phyloP scores from a whole-genome alignment of 495 filamentous ascomycete species.

The Cercophora scortea region DNA sequence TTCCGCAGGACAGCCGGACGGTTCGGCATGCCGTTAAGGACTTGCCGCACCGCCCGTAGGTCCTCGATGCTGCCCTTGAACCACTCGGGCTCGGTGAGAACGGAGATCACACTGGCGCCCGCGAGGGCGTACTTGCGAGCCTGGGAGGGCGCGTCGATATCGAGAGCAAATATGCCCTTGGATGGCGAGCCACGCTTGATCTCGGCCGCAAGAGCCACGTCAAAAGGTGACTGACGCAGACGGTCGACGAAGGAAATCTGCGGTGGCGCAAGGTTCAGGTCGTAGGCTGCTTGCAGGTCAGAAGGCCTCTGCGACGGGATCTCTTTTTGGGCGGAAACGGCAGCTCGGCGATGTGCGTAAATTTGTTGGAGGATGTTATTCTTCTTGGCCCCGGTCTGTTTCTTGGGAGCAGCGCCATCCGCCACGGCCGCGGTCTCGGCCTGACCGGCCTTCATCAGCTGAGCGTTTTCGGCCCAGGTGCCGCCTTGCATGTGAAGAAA shows the following conservation, averaged over 20 bases:
- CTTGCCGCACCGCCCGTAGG: conserved; percentile 77
- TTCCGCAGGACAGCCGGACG: conserved; percentile 88
- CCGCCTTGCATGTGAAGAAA: conserved; percentile 81
- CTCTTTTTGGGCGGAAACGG: conserved; percentile 75
- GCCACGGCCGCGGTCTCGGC: conserved; percentile 5
- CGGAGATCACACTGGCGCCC: conserved; percentile 92
- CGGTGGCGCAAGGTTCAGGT: conserved; percentile 75
- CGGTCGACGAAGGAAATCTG: conserved; percentile 76
- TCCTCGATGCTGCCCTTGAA: conserved; percentile 98
- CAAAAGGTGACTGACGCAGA: conserved; percentile 70
- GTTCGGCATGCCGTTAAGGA: conserved; percentile 81
- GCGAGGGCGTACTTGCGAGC: conserved; percentile 87
- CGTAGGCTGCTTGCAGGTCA: conserved; percentile 82
- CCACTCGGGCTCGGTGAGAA: conserved; percentile 96
- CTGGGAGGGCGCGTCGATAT: conserved; percentile 81
- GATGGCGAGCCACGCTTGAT: conserved; percentile 96
- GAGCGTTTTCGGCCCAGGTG: conserved; percentile 78
- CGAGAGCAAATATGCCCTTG: conserved; percentile 85
- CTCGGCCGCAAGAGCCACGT: conserved; percentile 85
- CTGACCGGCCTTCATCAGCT: conserved; percentile 33
- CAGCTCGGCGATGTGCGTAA: conserved; percentile 71
- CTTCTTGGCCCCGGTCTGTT: conserved; percentile 35
- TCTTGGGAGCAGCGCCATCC: conserved; percentile 2
- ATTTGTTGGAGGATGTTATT: conserved; percentile 90
- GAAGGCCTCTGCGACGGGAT: conserved; percentile 75